Evolutionary conservation across 2,329 filamentous ascomycete genomes (phyloP).

Genomic region (Aspergillus sp.): DNA sequence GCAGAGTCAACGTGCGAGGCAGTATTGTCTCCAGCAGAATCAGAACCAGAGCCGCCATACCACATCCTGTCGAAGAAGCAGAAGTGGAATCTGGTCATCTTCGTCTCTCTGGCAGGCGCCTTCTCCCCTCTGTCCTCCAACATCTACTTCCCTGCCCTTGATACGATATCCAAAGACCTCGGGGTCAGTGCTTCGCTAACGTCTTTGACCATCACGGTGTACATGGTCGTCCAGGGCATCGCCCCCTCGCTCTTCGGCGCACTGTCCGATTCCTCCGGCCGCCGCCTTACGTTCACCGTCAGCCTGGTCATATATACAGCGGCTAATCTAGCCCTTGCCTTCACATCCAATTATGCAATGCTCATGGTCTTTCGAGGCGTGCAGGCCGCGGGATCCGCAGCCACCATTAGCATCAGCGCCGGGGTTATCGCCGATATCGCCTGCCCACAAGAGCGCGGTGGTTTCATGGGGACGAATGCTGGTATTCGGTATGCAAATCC

Average conservation of each 20-base stretch:
- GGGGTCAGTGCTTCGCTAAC: constrained; percentile 29
- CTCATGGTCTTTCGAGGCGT: constrained; percentile 9
- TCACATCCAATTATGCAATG: constrained; percentile 12
- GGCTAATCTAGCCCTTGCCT: constrained; percentile 48
- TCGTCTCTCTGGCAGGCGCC: constrained; percentile 12
- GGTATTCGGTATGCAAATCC: constrained; percentile 21
- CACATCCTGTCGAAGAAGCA: constrained; percentile 36
- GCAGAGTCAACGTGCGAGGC: background rate
- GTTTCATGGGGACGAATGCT: constrained; percentile 39
- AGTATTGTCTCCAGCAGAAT: no score
- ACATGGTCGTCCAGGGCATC: constrained; percentile 54
- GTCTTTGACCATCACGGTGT: constrained; percentile 42
- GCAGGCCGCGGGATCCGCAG: constrained; percentile 10
- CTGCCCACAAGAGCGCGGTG: constrained; percentile 38
- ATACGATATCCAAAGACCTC: constrained; percentile 25
- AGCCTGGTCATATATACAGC: constrained; percentile 51
- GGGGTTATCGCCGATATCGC: constrained; percentile 46
- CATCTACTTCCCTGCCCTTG: constrained; percentile 49
- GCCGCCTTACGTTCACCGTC: constrained; percentile 47
- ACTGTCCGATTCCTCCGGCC: constrained; percentile 49
- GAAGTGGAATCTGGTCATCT: constrained; percentile 41
- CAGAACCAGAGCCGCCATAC: constrained; percentile 15
- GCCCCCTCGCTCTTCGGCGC: constrained; percentile 52
- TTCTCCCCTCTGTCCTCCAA: constrained; percentile 47
- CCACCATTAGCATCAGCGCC: constrained; percentile 25